A percentile compares a stretch with the other conserved stretches of the same genome.
Evolutionary conservation across 1,139 yeast species (phyloP).

Genomic region (Yamadazyma pseudoaaseri): DNA sequence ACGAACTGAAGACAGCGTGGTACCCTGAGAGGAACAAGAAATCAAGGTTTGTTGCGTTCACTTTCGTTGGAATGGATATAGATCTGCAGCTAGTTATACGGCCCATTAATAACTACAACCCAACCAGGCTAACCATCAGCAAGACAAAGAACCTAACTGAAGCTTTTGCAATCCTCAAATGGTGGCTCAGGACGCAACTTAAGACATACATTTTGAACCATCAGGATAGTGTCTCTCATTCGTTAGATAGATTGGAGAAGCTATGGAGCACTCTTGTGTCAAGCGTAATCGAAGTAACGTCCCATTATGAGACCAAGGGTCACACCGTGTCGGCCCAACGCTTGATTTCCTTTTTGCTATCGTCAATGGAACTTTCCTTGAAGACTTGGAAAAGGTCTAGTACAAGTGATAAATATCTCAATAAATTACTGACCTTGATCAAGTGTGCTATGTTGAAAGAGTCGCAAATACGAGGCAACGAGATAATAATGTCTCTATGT

Average conservation of each 20-base stretch:
- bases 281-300: constrained; percentile 5
- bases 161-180: constrained; percentile 12
- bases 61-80: constrained; percentile 35
- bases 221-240: constrained; percentile 8
- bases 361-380: not conserved
- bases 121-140: constrained; percentile 12
- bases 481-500: too few species aligned
- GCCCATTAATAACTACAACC: constrained; percentile 11
- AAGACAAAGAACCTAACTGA: constrained; percentile 17
- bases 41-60: constrained; percentile 1
- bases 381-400: not conserved
- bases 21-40: constrained; percentile 3
- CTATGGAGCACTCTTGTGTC: constrained; percentile 13
- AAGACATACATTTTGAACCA: constrained; percentile 13
- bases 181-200: constrained; percentile 19
- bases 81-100: constrained; percentile 16
- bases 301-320: not conserved
- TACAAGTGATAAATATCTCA: not conserved
- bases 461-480: not conserved
- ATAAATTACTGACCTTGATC: not conserved
- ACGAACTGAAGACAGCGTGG: constrained; percentile 51
- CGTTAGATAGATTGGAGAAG: constrained; percentile 12
- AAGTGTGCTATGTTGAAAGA: not conserved
- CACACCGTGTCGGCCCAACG: not conserved
- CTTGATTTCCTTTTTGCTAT: not conserved